These are phyloP conservation scores for Nicotiana undulata DNA, from an alignment of 257 asterid genomes.

Conservation along the genomic window DNA sequence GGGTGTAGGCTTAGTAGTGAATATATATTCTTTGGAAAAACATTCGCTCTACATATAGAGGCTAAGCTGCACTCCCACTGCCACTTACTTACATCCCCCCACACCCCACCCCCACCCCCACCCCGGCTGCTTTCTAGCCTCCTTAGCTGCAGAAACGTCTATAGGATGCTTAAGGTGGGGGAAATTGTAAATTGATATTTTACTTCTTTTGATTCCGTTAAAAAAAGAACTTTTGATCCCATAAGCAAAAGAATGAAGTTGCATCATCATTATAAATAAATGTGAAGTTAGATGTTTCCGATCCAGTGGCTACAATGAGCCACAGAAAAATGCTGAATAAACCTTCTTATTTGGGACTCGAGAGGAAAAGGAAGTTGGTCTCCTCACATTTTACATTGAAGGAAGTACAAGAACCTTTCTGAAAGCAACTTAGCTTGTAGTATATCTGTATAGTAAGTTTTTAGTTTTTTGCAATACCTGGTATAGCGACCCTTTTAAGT, in stretches of 20 bases:
- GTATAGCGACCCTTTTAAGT: background rate
- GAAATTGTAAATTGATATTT: background rate
- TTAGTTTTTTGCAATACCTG: background rate
- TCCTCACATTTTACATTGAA: background rate
- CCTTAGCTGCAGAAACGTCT: no score
- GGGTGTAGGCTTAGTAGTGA: no score
- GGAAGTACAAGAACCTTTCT: background rate
- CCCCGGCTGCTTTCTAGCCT: no score
- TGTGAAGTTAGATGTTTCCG: background rate
- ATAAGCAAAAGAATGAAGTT: background rate
- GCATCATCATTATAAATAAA: no score
- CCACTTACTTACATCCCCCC: no score
- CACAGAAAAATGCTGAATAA: background rate
- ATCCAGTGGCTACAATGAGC: background rate
- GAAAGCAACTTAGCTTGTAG: no score
- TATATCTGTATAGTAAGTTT: no score
- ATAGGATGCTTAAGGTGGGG: no score
- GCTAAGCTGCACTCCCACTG: no score
- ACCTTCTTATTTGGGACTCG: background rate
- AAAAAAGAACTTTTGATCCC: background rate
- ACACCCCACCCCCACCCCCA: no score
- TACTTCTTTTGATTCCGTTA: background rate
- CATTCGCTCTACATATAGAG: no score
- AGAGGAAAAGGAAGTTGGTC: background rate
- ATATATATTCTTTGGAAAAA: no score